These are phyloP conservation scores for Clarireedia hainanense DNA, from an alignment of 2,329 filamentous ascomycete species.

Conservation along the genomic window DNA sequence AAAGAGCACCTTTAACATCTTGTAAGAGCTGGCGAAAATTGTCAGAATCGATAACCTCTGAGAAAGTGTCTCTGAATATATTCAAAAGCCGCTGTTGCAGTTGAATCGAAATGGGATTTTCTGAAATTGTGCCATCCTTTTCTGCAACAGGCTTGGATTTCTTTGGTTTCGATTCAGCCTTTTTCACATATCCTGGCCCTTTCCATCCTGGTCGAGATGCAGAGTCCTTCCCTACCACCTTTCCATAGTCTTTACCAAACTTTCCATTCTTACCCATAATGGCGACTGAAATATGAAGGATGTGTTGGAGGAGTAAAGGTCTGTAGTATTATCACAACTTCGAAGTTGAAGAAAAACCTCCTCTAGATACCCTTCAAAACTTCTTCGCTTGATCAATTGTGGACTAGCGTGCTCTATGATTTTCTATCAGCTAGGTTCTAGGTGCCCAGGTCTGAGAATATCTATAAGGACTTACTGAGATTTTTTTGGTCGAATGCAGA, in stretches of 20 bases:
- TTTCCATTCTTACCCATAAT: constrained; percentile 24
- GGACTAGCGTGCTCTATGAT: neutral
- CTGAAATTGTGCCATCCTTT: constrained; percentile 2
- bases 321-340: neutral
- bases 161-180: constrained; percentile 13
- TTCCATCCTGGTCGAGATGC: constrained; percentile 22
- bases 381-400: neutral
- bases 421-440: neutral
- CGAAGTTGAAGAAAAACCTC: neutral
- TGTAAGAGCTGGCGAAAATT: constrained; percentile 57
- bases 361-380: neutral
- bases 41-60: constrained; percentile 38
- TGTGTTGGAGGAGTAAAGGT: neutral
- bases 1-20: constrained; percentile 78
- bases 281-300: neutral
- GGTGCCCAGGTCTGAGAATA: neutral
- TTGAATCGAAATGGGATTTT: constrained; percentile 35
- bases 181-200: constrained; percentile 22
- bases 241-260: constrained; percentile 20
- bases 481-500: too few relatives aligned
- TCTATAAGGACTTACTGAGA: too few relatives aligned
- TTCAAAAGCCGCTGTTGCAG: constrained; percentile 66
- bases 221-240: constrained; percentile 21
- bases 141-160: constrained; percentile 5
- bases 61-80: constrained; percentile 62